phyloP scores from a whole-genome alignment of 768 basidiomycete species.

The Dendrothele bispora region DNA sequence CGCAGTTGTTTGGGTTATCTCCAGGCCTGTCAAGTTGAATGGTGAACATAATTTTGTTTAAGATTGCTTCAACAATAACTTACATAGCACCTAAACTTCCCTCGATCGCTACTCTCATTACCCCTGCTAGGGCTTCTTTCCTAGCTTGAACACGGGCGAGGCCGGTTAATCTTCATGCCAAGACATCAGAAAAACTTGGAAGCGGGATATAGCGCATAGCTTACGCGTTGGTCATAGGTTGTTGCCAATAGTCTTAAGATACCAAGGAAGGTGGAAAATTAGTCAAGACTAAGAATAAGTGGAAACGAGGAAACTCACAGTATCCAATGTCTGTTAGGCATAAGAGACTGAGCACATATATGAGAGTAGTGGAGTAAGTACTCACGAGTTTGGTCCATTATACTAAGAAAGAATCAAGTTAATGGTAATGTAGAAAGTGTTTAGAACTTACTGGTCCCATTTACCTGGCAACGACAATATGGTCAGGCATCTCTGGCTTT shows the following conservation, averaged over 20 bases:
- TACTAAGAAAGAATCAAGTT: no score
- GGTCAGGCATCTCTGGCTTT: no score
- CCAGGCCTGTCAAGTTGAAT: slow-evolving; percentile 48
- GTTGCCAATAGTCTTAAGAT: slow-evolving; percentile 80
- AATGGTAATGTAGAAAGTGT: slow-evolving; percentile 6
- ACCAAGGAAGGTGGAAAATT: no score
- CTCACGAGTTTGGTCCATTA: slow-evolving; percentile 73
- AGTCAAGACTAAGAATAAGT: no score
- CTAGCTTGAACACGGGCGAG: slow-evolving; percentile 51
- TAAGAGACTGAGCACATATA: no score
- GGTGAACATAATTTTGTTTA: no score
- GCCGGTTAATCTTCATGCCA: slow-evolving; percentile 58
- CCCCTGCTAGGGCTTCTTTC: slow-evolving; percentile 60
- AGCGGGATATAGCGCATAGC: slow-evolving; percentile 19
- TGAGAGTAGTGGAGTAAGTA: not conserved
- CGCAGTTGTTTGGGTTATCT: slow-evolving; percentile 63
- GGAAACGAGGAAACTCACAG: no score
- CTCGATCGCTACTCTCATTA: slow-evolving; percentile 64
- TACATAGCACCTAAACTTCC: slow-evolving; percentile 63
- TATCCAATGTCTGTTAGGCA: slow-evolving; percentile 49
- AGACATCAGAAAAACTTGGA: no score
- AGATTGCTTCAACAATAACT: no score
- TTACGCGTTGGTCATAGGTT: slow-evolving; percentile 63
- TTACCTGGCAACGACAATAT: no score
- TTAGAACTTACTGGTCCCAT: slow-evolving; percentile 58